phyloP scores from a whole-genome alignment of 768 basidiomycete species.

The Suillus cothurnatus region DNA sequence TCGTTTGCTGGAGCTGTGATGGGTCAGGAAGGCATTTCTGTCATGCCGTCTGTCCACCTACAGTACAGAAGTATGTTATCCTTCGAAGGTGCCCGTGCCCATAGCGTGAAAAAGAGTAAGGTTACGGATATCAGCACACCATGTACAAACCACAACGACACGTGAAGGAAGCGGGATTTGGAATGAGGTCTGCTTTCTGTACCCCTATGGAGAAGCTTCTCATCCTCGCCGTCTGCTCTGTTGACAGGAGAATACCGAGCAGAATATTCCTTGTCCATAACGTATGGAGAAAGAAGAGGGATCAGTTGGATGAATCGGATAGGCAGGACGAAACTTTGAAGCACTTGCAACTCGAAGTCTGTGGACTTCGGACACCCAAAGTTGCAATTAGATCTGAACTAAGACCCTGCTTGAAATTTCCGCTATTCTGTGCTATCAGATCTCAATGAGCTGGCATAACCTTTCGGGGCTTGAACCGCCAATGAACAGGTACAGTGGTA shows the following conservation, averaged over 20 bases:
- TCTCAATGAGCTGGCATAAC: neutral
- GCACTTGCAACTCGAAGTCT: neutral
- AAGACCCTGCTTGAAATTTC: neutral
- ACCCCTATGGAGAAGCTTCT: neutral
- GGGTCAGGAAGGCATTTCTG: neutral
- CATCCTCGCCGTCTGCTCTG: neutral
- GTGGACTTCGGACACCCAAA: neutral
- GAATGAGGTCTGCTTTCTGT: neutral
- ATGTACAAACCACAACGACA: conserved; percentile 8
- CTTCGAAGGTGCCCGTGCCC: neutral
- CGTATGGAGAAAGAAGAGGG: neutral
- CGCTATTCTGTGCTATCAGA: neutral
- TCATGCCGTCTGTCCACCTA: neutral
- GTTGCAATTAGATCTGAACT: neutral
- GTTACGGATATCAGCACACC: conserved; percentile 2
- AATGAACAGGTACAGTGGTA: too few relatives aligned
- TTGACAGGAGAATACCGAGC: neutral
- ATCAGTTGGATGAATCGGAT: neutral
- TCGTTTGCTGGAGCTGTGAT: conserved; percentile 2
- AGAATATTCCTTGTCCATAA: neutral
- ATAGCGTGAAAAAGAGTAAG: conserved; percentile 12
- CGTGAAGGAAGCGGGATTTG: neutral
- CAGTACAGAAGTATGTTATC: neutral
- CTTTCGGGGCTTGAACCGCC: neutral
- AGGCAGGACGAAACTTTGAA: neutral